Evolutionary conservation across 2,329 filamentous ascomycete genomes (phyloP).

Genomic region (Neopestalotiopsis sp.): DNA sequence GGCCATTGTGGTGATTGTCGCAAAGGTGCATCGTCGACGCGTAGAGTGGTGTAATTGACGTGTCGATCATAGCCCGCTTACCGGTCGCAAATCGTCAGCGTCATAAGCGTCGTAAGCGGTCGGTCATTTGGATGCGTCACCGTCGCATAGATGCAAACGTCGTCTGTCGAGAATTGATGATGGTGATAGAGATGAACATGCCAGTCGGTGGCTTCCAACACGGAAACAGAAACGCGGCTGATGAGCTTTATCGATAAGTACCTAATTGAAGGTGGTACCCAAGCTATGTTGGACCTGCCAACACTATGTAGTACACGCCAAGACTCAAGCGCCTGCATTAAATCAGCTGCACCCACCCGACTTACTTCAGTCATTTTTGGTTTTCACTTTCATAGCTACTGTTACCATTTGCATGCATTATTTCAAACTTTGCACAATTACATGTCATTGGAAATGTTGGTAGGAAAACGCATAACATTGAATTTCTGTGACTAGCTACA

Average conservation of each 20-base stretch:
- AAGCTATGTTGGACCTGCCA: too few relatives aligned
- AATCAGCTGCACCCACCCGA: too few relatives aligned
- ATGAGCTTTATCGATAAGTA: not conserved
- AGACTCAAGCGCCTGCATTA: too few relatives aligned
- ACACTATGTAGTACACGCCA: too few relatives aligned
- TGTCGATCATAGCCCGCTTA: not conserved
- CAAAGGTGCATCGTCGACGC: constrained; percentile 5
- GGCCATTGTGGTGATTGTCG: constrained; percentile 8
- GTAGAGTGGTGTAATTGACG: not conserved
- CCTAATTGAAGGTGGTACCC: too few relatives aligned
- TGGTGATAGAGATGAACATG: not conserved
- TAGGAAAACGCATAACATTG: too few relatives aligned
- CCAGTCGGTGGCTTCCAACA: not conserved
- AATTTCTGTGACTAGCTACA: too few relatives aligned
- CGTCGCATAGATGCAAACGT: not conserved
- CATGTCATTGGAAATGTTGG: too few relatives aligned
- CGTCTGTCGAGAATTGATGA: not conserved
- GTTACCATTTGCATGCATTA: too few relatives aligned
- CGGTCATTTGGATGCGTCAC: not conserved
- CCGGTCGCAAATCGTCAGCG: not conserved
- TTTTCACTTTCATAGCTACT: too few relatives aligned
- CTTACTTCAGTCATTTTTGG: too few relatives aligned
- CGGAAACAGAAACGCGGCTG: not conserved
- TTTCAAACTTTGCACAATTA: too few relatives aligned
- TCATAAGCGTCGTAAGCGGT: not conserved